Percentiles rank a stretch among this genome's conserved stretches.
Evolutionary conservation across 441 rosid genomes (phyloP).

Genomic region (Monsonia emarginata): DNA sequence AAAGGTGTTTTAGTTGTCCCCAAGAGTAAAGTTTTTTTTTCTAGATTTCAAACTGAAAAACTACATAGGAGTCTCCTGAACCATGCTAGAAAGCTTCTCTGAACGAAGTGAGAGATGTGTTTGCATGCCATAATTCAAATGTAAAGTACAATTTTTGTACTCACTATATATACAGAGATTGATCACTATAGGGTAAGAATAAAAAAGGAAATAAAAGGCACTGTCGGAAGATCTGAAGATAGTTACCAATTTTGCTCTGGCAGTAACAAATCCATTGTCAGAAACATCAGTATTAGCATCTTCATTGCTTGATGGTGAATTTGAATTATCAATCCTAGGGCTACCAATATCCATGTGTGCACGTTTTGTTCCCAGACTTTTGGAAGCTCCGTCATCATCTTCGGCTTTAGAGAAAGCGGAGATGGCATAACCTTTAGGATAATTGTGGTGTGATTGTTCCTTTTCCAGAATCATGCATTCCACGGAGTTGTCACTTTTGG

Average conservation of each 20-base stretch:
- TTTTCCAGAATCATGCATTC: slow-evolving; percentile 45
- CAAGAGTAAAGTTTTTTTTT: background rate
- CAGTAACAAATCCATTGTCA: slow-evolving; percentile 71
- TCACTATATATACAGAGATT: too few relatives aligned
- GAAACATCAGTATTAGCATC: slow-evolving; percentile 37
- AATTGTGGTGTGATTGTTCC: slow-evolving; percentile 20
- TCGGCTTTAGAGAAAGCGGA: slow-evolving; percentile 26
- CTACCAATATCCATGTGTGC: slow-evolving; percentile 41
- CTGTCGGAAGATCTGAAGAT: slow-evolving; percentile 9
- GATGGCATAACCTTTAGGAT: slow-evolving; percentile 23
- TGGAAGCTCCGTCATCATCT: slow-evolving; percentile 44
- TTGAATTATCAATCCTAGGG: slow-evolving; percentile 28
- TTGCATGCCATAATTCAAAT: background rate
- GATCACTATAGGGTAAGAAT: too few relatives aligned
- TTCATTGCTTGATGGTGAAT: slow-evolving; percentile 33
- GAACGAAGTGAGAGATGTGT: background rate
- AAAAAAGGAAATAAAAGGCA: background rate
- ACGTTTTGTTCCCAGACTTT: slow-evolving; percentile 47
- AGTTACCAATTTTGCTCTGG: slow-evolving; percentile 73
- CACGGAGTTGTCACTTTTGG: slow-evolving; percentile 33
- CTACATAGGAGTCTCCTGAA: background rate
- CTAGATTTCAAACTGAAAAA: background rate
- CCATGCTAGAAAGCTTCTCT: background rate
- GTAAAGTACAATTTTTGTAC: background rate
- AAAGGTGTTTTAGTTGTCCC: background rate